Evolutionary conservation across 352 stramenopile genomes (phyloP), one percentile per base, ranked within the genome.

Genomic region (Phytophthora pistaciae): DNA sequence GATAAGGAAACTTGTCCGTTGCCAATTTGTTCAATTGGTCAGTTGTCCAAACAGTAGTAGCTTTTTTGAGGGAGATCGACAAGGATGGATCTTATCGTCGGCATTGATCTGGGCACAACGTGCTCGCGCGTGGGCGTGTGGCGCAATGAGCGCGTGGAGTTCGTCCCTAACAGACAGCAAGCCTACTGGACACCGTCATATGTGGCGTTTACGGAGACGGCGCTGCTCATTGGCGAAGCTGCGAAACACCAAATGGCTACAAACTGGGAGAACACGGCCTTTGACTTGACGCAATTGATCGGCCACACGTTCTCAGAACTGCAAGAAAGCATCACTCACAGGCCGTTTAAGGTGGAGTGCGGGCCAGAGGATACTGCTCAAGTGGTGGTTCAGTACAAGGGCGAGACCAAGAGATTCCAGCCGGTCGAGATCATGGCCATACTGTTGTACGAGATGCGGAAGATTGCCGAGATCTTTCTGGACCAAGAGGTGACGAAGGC

Each of bases 291-390:
- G 13, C 36, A 44, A 44, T n/a, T 44, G 6, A 7, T 44, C 36
- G 36, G 36, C 36, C 36, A 11, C 14, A 44, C 6, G 42, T 52
- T 58, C 16, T 40, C 40, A 36, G 58, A 56, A 33, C 42, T 64
- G 58, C 42, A 3, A 20, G 42, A 44, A 16, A 44, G 16, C 13
- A 18, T 44, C 36, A 49, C 5, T 16, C 6, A 23, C n/a, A 23
- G 16, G 42, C 18, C 42, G 42, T 49, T 49, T 11, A 23, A 21
- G 42, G 42, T 13, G 18, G 42, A 5, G 18, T 18, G 36, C 16
- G 36, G 36, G 36, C 13, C 13, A 7, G 36, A 44, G 6, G 36
- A 44, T 44, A n/a, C 5, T 2, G 13, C 36, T 16, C 36, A 44
- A 16, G 36, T 44, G 36, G 36, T 44, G 11, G 36, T 44, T 18